phyloP scores from a whole-genome alignment of 371 early-diverging fungal species.

The Entomophthora muscae region DNA sequence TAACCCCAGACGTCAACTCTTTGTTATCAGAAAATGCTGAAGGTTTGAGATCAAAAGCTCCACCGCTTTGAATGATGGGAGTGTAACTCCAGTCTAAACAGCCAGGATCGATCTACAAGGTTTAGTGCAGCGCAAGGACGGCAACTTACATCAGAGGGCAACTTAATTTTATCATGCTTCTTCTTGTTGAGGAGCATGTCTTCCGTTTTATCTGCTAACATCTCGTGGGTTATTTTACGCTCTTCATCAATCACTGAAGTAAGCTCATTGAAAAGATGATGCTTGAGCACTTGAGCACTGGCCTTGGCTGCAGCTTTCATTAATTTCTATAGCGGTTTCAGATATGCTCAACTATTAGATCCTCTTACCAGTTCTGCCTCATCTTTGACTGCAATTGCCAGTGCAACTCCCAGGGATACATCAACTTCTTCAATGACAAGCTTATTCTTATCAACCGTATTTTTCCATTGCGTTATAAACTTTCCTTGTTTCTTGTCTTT shows the following conservation, averaged over 20 bases:
- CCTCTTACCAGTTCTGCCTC: conserved; percentile 67
- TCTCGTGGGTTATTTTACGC: conserved; percentile 69
- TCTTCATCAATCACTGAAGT: conserved; percentile 70
- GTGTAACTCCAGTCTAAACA: conserved; percentile 82
- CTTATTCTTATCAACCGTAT: conserved; percentile 25
- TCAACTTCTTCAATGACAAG: conserved; percentile 45
- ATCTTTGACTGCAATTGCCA: conserved; percentile 72
- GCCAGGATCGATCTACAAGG: conserved; percentile 18
- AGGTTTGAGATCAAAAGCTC: conserved; percentile 71
- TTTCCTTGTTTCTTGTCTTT: conserved; percentile 67
- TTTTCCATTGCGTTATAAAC: conserved; percentile 60
- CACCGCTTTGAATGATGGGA: conserved; percentile 95
- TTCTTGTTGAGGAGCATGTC: conserved; percentile 46
- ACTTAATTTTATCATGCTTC: conserved; percentile 33
- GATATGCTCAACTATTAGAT: no score
- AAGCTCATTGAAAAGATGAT: conserved; percentile 53
- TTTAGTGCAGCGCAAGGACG: no score
- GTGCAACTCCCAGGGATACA: conserved; percentile 48
- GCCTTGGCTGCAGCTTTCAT: conserved; percentile 53
- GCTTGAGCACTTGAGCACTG: conserved; percentile 59
- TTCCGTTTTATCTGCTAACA: conserved; percentile 62
- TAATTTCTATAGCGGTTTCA: neutral
- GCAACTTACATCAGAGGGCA: conserved; percentile 48
- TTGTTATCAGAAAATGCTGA: conserved; percentile 57
- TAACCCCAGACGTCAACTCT: conserved; percentile 64